phyloP scores from a whole-genome alignment of 768 basidiomycete genomes.

The Pleurotus salmoneostramineus region DNA sequence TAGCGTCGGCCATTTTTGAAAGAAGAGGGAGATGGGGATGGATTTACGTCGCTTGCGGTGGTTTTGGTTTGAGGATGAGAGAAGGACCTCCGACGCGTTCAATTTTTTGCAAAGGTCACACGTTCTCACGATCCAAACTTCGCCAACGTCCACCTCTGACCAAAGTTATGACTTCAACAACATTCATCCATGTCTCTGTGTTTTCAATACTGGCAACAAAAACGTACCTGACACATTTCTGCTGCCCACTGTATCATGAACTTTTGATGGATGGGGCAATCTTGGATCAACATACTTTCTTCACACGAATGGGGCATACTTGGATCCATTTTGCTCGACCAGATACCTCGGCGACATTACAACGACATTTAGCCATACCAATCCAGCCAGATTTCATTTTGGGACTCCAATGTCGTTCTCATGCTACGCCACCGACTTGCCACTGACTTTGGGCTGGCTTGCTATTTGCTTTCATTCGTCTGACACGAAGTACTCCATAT shows the following conservation, averaged over 20 bases:
- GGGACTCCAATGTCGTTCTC: too few species aligned
- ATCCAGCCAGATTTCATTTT: too few species aligned
- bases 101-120: background rate
- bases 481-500: too few species aligned
- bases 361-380: too few species aligned
- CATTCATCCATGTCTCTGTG: background rate
- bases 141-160: background rate
- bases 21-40: conserved; percentile 1
- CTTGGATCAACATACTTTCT: background rate
- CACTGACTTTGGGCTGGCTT: too few species aligned
- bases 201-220: background rate
- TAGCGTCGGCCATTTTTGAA: conserved; percentile 34
- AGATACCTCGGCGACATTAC: too few species aligned
- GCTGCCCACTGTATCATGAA: too few species aligned
- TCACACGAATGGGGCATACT: too few species aligned
- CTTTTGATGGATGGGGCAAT: background rate
- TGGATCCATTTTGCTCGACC: too few species aligned
- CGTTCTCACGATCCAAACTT: conserved; percentile 1
- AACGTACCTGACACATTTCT: background rate
- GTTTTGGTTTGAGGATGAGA: conserved; percentile 11
- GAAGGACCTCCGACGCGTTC: conserved; percentile 9
- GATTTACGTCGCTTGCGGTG: too few species aligned
- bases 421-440: too few species aligned
- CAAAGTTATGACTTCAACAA: background rate
- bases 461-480: too few species aligned